Evolutionary conservation across 345 rosid genomes (phyloP), one percentile per base, ranked within the genome.

Genomic region (Arabis alpina): DNA sequence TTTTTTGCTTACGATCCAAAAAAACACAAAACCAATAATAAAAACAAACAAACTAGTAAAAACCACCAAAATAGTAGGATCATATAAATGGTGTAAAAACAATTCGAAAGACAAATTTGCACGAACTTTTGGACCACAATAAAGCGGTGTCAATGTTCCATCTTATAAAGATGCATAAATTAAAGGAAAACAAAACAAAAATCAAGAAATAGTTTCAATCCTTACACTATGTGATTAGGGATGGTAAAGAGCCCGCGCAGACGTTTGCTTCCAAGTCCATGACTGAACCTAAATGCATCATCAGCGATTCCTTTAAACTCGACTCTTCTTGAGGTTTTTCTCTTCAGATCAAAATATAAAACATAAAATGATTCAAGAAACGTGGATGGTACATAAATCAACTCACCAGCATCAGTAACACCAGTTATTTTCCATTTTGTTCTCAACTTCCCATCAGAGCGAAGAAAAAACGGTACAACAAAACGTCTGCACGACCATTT

Each of bases 241-340:
- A 32, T 24, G 12, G 50, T 11, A 42, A 16, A 43, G 13, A 24
- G 2, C 10, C 2, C 10, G 40, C 3, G 0, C 3, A 41, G 23
- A 59, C 7, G 36, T 62, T 6, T 10, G 54, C 25, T 32, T 62
- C 67, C 54, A 16, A 47, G 68, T 63, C 55, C 67, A 30, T 32
- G 10, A 16, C 19, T 10, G 54, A 47, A 8, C 55, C 43, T 63
- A 47, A 63, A 63, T 2, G 3, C 14, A 0, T 13, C 55, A 19
- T 19, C 43, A 12, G 30, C 55, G 23, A 25, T 14, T 24, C 64
- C 64, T 60, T 42, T n/a, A 34, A 5, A 16, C 2, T 34, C 43
- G 30, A 47, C 15, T 32, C 3, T 16, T 16, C 32, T 47, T 4
- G 0, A 47, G 15, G 4, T 47, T 2, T 47, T 42, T 6, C 36